Conservation (phyloP, 2,329 filamentous ascomycete genomes). For the Rutstroemia sydowiana region DNA sequence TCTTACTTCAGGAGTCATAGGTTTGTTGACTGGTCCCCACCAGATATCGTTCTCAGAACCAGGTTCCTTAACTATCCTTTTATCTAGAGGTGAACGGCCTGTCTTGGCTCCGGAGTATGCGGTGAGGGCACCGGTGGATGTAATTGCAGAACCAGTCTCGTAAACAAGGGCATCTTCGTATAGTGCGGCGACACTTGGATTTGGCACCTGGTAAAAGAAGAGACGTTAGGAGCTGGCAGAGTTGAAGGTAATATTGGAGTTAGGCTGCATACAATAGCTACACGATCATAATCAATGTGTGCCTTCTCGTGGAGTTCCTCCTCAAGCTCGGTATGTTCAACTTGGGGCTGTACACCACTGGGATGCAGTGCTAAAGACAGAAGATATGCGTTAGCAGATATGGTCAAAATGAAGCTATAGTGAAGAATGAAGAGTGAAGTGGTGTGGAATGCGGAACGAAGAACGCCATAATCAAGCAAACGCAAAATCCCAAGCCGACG, state of each 20-base stretch:
- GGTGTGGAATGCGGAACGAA: neutral
- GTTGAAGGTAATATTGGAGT: neutral
- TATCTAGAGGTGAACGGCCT: slow-evolving; percentile 91
- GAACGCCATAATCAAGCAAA: neutral
- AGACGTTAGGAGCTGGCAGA: slow-evolving; percentile 8
- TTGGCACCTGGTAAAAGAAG: slow-evolving; percentile 54
- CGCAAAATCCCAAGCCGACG: neutral
- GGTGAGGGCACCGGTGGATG: slow-evolving; percentile 86
- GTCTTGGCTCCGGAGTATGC: slow-evolving; percentile 99
- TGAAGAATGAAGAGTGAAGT: slow-evolving; percentile 42
- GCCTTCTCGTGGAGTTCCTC: slow-evolving; percentile 96
- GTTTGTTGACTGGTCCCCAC: slow-evolving; percentile 85
- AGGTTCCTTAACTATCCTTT: slow-evolving; percentile 91
- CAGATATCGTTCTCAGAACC: slow-evolving; percentile 87
- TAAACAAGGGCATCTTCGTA: slow-evolving; percentile 99
- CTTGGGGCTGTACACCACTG: slow-evolving; percentile 37
- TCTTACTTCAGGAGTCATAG: slow-evolving; percentile 93
- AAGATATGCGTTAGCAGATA: neutral
- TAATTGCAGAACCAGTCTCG: slow-evolving; percentile 96
- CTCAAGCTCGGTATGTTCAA: slow-evolving; percentile 91
- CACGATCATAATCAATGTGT: slow-evolving; percentile 98
- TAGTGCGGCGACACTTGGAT: slow-evolving; percentile 79
- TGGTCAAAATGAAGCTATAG: neutral
- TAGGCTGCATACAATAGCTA: slow-evolving; percentile 75
- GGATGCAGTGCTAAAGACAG: slow-evolving; percentile 21